Evolutionary conservation across 129 eudicot species (phyloP).

Genomic region (Mikania micrantha): DNA sequence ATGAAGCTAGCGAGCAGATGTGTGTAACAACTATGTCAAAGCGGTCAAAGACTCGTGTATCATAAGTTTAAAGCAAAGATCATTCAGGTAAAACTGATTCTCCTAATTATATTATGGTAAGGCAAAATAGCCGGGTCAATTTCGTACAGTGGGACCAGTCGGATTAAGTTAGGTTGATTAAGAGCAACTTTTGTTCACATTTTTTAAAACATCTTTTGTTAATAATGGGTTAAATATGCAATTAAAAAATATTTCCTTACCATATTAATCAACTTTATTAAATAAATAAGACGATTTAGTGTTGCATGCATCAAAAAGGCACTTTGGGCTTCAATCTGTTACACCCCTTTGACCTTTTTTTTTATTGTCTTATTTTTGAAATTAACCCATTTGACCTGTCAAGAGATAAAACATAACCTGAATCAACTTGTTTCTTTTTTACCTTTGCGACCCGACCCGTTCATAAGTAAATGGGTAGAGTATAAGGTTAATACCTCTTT

Average conservation of each 20-base stretch:
- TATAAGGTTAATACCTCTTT: not conserved
- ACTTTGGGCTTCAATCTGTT: too few relatives aligned
- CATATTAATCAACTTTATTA: too few relatives aligned
- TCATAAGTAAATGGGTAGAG: not conserved
- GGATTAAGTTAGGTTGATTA: not conserved
- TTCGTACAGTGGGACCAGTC: not conserved
- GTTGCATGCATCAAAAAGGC: too few relatives aligned
- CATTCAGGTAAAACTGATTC: constrained; percentile 14
- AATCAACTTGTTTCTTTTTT: too few relatives aligned
- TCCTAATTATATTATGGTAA: not conserved
- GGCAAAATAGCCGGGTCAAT: not conserved
- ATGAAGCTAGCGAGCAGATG: constrained; percentile 25
- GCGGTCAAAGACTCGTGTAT: constrained; percentile 30
- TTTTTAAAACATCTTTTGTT: not conserved
- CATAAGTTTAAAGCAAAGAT: constrained; percentile 17
- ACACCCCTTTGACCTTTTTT: too few relatives aligned
- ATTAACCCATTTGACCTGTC: not conserved
- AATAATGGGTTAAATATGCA: not conserved
- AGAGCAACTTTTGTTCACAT: not conserved
- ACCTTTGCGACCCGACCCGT: too few relatives aligned
- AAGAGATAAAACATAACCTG: not conserved
- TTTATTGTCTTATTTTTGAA: not conserved
- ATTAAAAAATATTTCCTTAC: not conserved
- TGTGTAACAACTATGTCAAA: constrained; percentile 19
- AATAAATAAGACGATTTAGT: too few relatives aligned